Evolutionary conservation across 1,139 yeast genomes (phyloP), one percentile per base, ranked within the genome.

Genomic region (Meyerozyma guilliermondii): DNA sequence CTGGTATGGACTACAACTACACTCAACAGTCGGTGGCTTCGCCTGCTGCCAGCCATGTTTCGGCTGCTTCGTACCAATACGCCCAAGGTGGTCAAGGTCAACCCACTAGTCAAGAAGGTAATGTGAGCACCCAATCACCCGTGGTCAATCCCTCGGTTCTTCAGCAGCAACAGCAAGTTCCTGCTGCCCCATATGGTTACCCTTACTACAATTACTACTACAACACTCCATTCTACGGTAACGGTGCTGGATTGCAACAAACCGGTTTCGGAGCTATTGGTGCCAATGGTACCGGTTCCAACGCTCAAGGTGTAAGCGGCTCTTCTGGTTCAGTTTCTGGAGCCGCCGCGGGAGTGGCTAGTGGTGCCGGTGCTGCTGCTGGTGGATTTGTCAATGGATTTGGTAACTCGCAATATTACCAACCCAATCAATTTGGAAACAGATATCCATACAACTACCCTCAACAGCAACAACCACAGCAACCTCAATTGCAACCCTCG

Each of bases 151-250:
- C 43, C 36, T 33, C 44, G 22, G 38, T 43, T n/a, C 35, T 42
- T 36, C 40, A 39, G 22, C 53, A 47, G 36, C 46, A 42, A 24
- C 43, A 51, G 43, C 58, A 57, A 44, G 51, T 57, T 24, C 66
- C 65, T 31, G 51, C 40, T 36, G 62, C 72, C 39, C 75, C 75
- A 47, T 70, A 64, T 51, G 75, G 68, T 26, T 71, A 71, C 60
- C 76, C 76, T 43, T 68, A 68, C 60, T 70, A 71, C 60, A 63
- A 68, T 59, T 59, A 70, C 56, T 70, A 68, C 55, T 70, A 70
- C 56, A 66, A 66, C 52, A 66, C 65, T 28, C 75, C 74, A 52
- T 70, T 64, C 55, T 71, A 67, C 51, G 68, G 66, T 39, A 63
- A 63, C 49, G 66, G 66, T 36, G 52, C 51, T 40, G 58, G 52